Conservation (phyloP, 257 asterid genomes). For the Osmanthus fragrans region DNA sequence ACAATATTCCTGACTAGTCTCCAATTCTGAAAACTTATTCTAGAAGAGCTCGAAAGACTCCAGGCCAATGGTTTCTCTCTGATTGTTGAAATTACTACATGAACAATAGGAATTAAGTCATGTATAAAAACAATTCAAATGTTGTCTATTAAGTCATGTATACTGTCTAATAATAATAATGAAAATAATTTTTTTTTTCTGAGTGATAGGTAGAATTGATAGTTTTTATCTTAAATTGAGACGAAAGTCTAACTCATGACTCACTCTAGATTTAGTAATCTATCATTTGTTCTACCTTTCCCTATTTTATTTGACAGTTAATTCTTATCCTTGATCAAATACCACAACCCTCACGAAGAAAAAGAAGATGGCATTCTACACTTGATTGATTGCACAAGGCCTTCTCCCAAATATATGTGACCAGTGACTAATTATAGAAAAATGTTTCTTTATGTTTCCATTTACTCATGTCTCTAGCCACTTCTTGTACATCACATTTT, state of each 20-base stretch:
- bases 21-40: too few relatives aligned
- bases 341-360: not conserved
- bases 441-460: not conserved
- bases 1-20: too few relatives aligned
- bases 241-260: not conserved
- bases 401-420: not conserved
- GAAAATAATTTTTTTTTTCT: not conserved
- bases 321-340: not conserved
- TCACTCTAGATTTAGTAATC: not conserved
- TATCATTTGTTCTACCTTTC: not conserved
- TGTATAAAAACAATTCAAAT: too few relatives aligned
- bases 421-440: not conserved
- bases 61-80: too few relatives aligned
- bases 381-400: not conserved
- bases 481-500: not conserved
- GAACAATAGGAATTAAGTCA: too few relatives aligned
- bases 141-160: too few relatives aligned
- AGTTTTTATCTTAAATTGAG: not conserved
- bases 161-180: not conserved
- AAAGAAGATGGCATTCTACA: not conserved
- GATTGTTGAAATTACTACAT: too few relatives aligned
- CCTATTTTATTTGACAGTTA: too few relatives aligned
- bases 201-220: constrained; percentile 8
- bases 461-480: not conserved
- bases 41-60: too few relatives aligned